phyloP scores from a whole-genome alignment of 148 eudicot genomes.

The Tetragonia tetragonoides region DNA sequence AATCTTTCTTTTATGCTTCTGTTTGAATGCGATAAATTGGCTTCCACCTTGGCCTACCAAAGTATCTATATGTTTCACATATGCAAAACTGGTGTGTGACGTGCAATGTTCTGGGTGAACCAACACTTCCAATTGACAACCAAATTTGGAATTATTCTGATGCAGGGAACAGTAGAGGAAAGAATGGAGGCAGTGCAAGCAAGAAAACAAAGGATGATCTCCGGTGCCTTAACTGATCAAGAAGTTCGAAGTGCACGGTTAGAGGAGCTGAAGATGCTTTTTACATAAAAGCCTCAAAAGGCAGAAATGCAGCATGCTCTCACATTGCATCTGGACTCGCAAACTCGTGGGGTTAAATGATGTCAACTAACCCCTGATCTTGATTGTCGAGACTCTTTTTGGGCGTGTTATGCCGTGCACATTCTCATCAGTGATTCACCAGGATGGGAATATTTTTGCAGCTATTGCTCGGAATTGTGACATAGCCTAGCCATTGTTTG shows the following conservation, averaged over 20 bases:
- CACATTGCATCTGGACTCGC: not conserved
- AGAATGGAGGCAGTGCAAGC: slow-evolving; percentile 99
- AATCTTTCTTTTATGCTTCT: slow-evolving; percentile 4
- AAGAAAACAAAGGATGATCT: slow-evolving; percentile 85
- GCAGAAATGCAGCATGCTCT: not conserved
- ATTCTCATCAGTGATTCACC: not conserved
- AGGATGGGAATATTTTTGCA: slow-evolving; percentile 14
- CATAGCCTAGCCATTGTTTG: not conserved
- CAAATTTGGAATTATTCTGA: not conserved
- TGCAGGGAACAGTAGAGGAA: slow-evolving; percentile 93
- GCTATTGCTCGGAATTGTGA: slow-evolving; percentile 5
- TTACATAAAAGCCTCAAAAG: slow-evolving; percentile 38
- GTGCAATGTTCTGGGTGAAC: not conserved
- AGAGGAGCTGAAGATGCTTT: slow-evolving; percentile 96
- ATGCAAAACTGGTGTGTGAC: not conserved
- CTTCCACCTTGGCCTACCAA: not conserved
- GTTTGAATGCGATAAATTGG: not conserved
- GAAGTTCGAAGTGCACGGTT: slow-evolving; percentile 92
- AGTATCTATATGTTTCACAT: not conserved
- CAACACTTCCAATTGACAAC: not conserved
- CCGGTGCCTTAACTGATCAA: slow-evolving; percentile 96
- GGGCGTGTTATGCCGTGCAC: not conserved
- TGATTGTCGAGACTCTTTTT: not conserved
- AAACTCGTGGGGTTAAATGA: not conserved
- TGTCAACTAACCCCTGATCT: not conserved